Evolutionary conservation across 805 yeast species (phyloP), one percentile per base, ranked within the genome.

Genomic region (Blastobotrys attinorum): DNA sequence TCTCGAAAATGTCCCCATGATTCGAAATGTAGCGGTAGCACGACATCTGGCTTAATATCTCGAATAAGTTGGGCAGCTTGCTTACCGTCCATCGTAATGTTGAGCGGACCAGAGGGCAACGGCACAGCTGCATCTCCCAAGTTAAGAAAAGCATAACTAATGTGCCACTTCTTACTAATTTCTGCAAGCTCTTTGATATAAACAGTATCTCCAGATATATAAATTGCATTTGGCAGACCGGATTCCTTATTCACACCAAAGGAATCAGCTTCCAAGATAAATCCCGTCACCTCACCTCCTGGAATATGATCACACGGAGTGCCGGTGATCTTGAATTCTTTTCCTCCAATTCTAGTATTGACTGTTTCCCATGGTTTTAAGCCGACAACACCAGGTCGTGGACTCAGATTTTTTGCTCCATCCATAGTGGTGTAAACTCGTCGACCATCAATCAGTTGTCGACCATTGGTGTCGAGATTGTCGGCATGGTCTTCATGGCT

Each of bases 401-500:
- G 41, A 6, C 6, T 15, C 16, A 27, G 41, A 11, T 38, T 38
- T 5, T 16, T 38, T 5, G 41, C 41, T n/a, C 22, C 41, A 16
- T 38, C 33, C 15, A 22, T 27, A 4, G 41, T 38, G 16, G 21
- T 38, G 4, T 25, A 22, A 4, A 38, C 41, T 4, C 27, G 29
- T 5, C 32, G 41, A 4, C 41, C 41, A n/a, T 23, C 33, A 15
- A 38, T 17, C 3, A 38, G 31, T 4, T 16, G 41, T 11, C 41
- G 32, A 4, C 33, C 33, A 5, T 25, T 4, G 22, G 23, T 33
- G 17, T 38, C 33, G 16, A 38, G 41, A 23, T 38, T 27, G 17
- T 23, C 41, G 4, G 41, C 23, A 15, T 25, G 32, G 33, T 38
- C 33, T 16, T 38, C 41, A 21, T 38, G 41, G 31, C 22, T 11